Percentiles rank a stretch among this genome's conserved stretches.
Conservation (phyloP, 345 rosid genomes). For the Combretum micranthum region DNA sequence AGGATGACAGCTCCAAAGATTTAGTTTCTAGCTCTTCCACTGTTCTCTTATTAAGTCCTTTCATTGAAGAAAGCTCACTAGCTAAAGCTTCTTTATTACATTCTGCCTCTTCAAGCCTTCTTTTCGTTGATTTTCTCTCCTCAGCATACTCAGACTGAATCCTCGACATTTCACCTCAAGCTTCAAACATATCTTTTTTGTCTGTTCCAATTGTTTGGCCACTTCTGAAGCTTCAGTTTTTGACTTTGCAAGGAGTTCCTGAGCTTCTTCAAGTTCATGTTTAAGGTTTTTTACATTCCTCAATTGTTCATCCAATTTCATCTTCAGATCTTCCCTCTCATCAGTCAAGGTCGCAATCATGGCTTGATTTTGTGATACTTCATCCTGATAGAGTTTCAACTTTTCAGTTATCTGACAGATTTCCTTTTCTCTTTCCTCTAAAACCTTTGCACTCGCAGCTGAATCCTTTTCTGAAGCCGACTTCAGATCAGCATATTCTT, state of each 20-base stretch:
- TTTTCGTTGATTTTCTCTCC: constrained; percentile 29
- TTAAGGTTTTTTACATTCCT: constrained; percentile 33
- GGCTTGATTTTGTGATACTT: constrained; percentile 28
- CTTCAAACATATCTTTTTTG: constrained; percentile 32
- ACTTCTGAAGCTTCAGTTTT: constrained; percentile 50
- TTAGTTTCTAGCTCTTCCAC: constrained; percentile 36
- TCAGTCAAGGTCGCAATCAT: constrained; percentile 36
- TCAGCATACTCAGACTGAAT: constrained; percentile 41
- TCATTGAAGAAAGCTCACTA: constrained; percentile 38
- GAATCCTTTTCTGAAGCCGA: constrained; percentile 48
- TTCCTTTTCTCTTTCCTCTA: constrained; percentile 45
- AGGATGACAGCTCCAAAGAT: constrained; percentile 35
- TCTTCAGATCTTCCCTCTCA: constrained; percentile 52
- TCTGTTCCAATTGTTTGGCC: constrained; percentile 42
- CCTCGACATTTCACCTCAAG: constrained; percentile 57
- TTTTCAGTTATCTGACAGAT: constrained; percentile 42
- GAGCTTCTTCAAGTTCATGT: constrained; percentile 43
- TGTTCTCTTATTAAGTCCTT: constrained; percentile 48
- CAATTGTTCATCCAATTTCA: constrained; percentile 43
- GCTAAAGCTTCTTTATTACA: constrained; percentile 32
- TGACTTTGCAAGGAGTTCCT: constrained; percentile 42
- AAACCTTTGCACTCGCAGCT: constrained; percentile 39
- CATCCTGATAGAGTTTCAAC: constrained; percentile 33
- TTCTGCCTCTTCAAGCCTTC: constrained; percentile 42
- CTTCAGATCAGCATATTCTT: constrained; percentile 47